Conservation (phyloP, 2,329 filamentous ascomycete genomes). For the Gliomastix tumulicola region DNA sequence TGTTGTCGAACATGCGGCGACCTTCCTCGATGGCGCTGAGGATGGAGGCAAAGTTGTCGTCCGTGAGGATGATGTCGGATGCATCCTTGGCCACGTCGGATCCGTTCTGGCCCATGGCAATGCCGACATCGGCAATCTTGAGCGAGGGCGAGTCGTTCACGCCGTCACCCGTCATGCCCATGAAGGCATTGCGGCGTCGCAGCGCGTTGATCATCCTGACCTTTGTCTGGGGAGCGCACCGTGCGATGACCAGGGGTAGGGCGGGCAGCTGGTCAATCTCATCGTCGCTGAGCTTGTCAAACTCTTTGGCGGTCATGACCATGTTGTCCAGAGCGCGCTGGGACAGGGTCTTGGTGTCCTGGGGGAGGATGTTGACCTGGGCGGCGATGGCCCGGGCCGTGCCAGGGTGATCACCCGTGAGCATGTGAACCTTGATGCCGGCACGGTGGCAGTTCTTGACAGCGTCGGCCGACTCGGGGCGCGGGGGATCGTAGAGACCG, state of each 20-base stretch:
- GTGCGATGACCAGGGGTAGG: conserved; percentile 57
- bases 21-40: conserved; percentile 60
- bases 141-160: conserved; percentile 62
- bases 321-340: conserved; percentile 47
- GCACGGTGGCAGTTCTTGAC: conserved; percentile 52
- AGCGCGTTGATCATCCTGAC: conserved; percentile 66
- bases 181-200: conserved; percentile 53
- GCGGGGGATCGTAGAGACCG: conserved; percentile 67
- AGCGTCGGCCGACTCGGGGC: conserved; percentile 55
- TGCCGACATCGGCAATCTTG: conserved; percentile 60
- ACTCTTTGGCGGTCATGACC: conserved; percentile 61
- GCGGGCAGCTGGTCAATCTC: conserved; percentile 56
- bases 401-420: conserved; percentile 62
- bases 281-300: conserved; percentile 56
- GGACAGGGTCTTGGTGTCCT: conserved; percentile 40
- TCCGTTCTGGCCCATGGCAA: conserved; percentile 60
- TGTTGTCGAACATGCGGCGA: conserved; percentile 59
- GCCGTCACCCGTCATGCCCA: conserved; percentile 63
- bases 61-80: conserved; percentile 55
- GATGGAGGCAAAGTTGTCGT: conserved; percentile 62
- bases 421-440: conserved; percentile 60
- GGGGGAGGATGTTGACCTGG: conserved; percentile 55
- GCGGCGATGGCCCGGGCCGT: conserved; percentile 58
- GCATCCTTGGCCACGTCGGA: conserved; percentile 62
- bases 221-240: conserved; percentile 61